These are phyloP conservation scores for Kazachstania bromeliacearum DNA, from an alignment of 805 yeast species.

Conservation along the genomic window DNA sequence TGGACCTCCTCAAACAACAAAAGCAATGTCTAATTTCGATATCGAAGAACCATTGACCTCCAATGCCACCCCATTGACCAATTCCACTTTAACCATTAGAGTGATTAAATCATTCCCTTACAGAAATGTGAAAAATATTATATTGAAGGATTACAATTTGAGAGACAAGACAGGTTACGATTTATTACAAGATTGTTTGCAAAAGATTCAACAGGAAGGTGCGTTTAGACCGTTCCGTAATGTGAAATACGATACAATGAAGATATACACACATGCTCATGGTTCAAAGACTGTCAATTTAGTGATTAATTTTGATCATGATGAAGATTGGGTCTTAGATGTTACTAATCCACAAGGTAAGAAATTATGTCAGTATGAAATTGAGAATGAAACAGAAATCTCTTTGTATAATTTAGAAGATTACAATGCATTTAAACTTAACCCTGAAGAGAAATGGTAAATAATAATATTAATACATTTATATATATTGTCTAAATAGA, in stretches of 20 bases:
- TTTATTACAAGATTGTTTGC: slow-evolving; percentile 43
- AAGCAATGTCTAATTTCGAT: slow-evolving; percentile 25
- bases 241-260: slow-evolving; percentile 63
- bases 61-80: slow-evolving; percentile 53
- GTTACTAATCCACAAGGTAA: slow-evolving; percentile 29
- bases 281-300: slow-evolving; percentile 88
- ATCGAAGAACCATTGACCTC: slow-evolving; percentile 72
- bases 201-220: slow-evolving; percentile 47
- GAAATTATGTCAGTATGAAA: slow-evolving; percentile 42
- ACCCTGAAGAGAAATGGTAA: slow-evolving; percentile 90
- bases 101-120: slow-evolving; percentile 86
- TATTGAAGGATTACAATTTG: slow-evolving; percentile 62
- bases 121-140: slow-evolving; percentile 72
- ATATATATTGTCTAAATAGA: background rate
- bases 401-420: slow-evolving; percentile 65
- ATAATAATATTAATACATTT: background rate
- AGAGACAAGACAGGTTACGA: slow-evolving; percentile 55
- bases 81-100: slow-evolving; percentile 74
- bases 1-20: background rate
- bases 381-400: slow-evolving; percentile 85
- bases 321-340: slow-evolving; percentile 55
- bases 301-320: slow-evolving; percentile 82
- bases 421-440: slow-evolving; percentile 58
- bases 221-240: slow-evolving; percentile 75
- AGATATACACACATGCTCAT: slow-evolving; percentile 90